These are phyloP conservation scores for Arbutus unedo DNA, from an alignment of 148 eudicot species.

Conservation along the genomic window DNA sequence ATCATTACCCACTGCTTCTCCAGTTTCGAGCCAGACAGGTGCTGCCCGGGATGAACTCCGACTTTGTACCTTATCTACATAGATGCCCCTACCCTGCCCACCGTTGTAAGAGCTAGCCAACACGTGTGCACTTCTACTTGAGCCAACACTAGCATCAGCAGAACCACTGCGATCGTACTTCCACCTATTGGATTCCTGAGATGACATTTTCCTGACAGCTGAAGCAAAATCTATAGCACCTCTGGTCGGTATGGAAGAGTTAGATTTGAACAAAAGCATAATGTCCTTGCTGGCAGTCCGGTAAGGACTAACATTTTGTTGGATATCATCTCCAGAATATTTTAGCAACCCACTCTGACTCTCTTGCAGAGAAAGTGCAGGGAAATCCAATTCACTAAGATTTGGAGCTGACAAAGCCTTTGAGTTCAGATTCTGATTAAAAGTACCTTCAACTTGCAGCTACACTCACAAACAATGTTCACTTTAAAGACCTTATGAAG, in stretches of 20 bases:
- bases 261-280: conserved; percentile 48
- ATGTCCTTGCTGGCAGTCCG: conserved; percentile 56
- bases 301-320: conserved; percentile 48
- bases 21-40: conserved; percentile 96
- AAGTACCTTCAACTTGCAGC: conserved; percentile 90
- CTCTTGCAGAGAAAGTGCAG: conserved; percentile 66
- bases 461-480: conserved; percentile 32
- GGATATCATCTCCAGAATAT: conserved; percentile 54
- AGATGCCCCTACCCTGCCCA: conserved; percentile 53
- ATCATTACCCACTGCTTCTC: conserved; percentile 91
- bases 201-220: conserved; percentile 78
- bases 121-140: conserved; percentile 74
- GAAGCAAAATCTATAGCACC: conserved; percentile 85
- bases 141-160: conserved; percentile 57
- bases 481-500: background rate
- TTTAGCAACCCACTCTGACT: conserved; percentile 47
- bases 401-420: conserved; percentile 72
- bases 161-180: conserved; percentile 71
- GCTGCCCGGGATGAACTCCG: conserved; percentile 61
- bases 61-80: conserved; percentile 54
- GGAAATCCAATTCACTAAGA: conserved; percentile 73
- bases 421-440: conserved; percentile 53
- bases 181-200: conserved; percentile 72
- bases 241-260: conserved; percentile 56
- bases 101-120: conserved; percentile 53